Percentiles rank a stretch among this genome's conserved stretches.
Evolutionary conservation across 805 yeast genomes (phyloP).

Genomic region (Komagataella ulmi): DNA sequence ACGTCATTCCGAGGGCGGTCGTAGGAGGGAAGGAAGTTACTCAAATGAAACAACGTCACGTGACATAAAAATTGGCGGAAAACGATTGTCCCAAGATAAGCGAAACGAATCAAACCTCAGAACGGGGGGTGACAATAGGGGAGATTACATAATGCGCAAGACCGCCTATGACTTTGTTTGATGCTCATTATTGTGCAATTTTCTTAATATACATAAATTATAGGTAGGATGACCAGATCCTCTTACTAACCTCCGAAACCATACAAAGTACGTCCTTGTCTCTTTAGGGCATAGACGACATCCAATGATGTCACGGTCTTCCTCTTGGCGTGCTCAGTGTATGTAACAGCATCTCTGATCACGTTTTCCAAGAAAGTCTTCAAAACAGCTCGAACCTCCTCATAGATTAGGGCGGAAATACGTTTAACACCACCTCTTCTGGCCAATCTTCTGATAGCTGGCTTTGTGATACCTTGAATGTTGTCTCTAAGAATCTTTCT

Average conservation of each 20-base stretch:
- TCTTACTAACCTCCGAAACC: conserved; percentile 92
- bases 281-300: conserved; percentile 97
- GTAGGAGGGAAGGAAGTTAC: not conserved
- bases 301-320: conserved; percentile 98
- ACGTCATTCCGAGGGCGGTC: not conserved
- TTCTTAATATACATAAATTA: not conserved
- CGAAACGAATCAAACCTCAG: too few species aligned
- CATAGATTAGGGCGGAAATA: conserved; percentile 96
- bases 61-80: not conserved
- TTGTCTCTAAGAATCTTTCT: conserved; percentile 98
- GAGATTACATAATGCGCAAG: not conserved
- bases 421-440: conserved; percentile 99
- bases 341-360: conserved; percentile 98
- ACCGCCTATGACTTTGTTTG: not conserved
- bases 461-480: conserved; percentile 99
- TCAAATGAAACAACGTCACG: not conserved
- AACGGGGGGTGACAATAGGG: not conserved
- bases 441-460: conserved; percentile 99
- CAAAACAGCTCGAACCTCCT: conserved; percentile 95
- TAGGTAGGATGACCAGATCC: not conserved
- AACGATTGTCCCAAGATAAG: too few species aligned
- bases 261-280: conserved; percentile 99
- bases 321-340: conserved; percentile 99
- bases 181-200: not conserved
- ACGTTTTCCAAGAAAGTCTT: conserved; percentile 94